phyloP scores from a whole-genome alignment of 345 rosid genomes.

The Eucalyptus pauciflora region DNA sequence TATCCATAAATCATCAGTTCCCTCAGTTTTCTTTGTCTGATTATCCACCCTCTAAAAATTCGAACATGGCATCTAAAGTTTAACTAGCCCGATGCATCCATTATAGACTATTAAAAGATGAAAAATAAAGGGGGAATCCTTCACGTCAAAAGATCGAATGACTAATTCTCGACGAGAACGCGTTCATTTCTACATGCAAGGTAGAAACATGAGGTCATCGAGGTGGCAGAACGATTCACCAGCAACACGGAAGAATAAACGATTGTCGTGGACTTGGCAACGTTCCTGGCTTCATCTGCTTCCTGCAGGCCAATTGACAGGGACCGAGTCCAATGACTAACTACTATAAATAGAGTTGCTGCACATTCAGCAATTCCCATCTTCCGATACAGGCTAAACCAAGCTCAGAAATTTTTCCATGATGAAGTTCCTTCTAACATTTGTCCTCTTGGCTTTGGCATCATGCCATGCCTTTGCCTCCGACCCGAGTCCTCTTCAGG shows the following conservation, averaged over 20 bases:
- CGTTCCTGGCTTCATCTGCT: neutral
- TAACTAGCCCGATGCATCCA: neutral
- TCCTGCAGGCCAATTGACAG: neutral
- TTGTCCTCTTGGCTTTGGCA: too few relatives aligned
- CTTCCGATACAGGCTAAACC: too few relatives aligned
- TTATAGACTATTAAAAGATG: neutral
- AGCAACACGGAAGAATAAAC: neutral
- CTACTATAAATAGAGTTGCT: too few relatives aligned
- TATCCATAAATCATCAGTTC: neutral
- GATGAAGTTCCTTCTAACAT: too few relatives aligned
- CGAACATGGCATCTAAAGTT: neutral
- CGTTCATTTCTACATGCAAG: too few relatives aligned
- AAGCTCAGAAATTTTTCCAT: too few relatives aligned
- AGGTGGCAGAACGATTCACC: neutral
- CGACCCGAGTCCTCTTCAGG: too few relatives aligned
- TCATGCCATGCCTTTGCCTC: too few relatives aligned
- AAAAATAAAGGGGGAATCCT: neutral
- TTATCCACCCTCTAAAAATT: neutral
- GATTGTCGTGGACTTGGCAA: neutral
- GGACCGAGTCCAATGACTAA: too few relatives aligned
- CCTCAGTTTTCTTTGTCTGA: neutral
- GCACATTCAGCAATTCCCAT: too few relatives aligned
- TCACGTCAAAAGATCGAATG: neutral
- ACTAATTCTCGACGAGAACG: too few relatives aligned
- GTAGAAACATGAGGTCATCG: neutral